Evolutionary conservation across 1,284 basidiomycete genomes (phyloP).

Genomic region (Volvariella volvacea): DNA sequence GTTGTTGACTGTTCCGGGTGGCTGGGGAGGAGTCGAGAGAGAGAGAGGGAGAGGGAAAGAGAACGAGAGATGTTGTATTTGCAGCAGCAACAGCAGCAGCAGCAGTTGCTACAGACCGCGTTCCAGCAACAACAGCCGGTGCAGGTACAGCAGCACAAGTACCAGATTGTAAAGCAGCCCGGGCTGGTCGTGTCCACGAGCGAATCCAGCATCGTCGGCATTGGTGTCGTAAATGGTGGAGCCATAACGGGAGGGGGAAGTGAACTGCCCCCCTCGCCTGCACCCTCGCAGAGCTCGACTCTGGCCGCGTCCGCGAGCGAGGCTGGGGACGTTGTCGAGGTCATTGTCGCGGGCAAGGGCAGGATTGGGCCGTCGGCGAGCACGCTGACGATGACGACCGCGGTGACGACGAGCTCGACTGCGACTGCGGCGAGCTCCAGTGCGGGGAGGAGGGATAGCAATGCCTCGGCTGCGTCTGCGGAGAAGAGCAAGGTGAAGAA

Average conservation of each 20-base stretch:
- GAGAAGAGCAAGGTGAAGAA: slow-evolving; percentile 8
- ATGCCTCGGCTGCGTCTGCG: slow-evolving; percentile 5
- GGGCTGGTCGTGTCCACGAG: neutral
- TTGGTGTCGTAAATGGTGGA: too few species aligned
- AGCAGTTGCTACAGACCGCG: neutral
- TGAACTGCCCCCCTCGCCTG: neutral
- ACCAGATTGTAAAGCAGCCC: neutral
- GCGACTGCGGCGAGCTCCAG: too few species aligned
- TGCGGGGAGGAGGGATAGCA: neutral
- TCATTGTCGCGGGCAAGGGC: too few species aligned
- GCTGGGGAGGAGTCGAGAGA: slow-evolving; percentile 11
- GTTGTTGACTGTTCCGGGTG: neutral
- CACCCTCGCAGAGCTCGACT: neutral
- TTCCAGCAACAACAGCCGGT: neutral
- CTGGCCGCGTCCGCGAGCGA: too few species aligned
- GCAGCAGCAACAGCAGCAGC: neutral
- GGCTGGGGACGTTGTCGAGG: too few species aligned
- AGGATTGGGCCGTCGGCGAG: too few species aligned
- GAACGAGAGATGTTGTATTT: neutral
- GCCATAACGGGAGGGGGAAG: too few species aligned
- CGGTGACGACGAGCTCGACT: too few species aligned
- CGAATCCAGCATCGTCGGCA: too few species aligned
- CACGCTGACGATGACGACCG: too few species aligned
- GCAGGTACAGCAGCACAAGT: neutral
- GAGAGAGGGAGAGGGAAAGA: too few species aligned